Conservation (phyloP, 306 rosid genomes). For the Betula pendula region DNA sequence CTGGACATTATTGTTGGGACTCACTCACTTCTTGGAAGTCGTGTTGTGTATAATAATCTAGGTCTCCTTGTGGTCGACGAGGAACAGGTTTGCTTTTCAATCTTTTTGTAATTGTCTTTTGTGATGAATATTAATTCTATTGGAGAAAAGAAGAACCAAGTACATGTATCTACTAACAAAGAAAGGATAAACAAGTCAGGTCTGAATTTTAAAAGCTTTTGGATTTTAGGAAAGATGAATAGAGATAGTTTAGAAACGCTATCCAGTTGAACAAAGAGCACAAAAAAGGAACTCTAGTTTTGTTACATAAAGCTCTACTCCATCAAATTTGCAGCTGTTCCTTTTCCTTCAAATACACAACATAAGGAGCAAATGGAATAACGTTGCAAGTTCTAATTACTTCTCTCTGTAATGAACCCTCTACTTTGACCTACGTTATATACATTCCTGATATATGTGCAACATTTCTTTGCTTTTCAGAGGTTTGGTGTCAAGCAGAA, state of each 20-base stretch:
- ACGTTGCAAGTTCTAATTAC: background rate
- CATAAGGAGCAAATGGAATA: background rate
- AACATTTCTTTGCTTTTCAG: slow-evolving; percentile 43
- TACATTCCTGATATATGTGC: slow-evolving; percentile 15
- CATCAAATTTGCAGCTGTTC: background rate
- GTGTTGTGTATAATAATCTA: slow-evolving; percentile 82
- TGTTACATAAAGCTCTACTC: background rate
- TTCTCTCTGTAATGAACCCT: slow-evolving; percentile 26
- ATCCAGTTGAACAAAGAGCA: slow-evolving; percentile 1
- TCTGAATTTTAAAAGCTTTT: background rate
- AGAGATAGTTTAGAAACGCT: background rate
- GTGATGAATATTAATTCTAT: background rate
- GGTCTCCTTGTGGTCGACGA: slow-evolving; percentile 96
- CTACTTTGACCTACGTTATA: slow-evolving; percentile 24
- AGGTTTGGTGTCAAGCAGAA: slow-evolving; percentile 99
- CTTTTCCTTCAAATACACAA: background rate
- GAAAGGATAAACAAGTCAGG: background rate
- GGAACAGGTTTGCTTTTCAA: slow-evolving; percentile 68
- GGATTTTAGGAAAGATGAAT: background rate
- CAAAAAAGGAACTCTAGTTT: slow-evolving; percentile 3
- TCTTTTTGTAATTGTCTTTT: slow-evolving; percentile 9
- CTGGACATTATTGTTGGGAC: slow-evolving; percentile 89
- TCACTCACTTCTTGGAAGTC: slow-evolving; percentile 92
- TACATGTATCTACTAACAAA: background rate
- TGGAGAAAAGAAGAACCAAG: background rate